These are phyloP conservation scores for Schwanniomyces pseudopolymorphus DNA, from an alignment of 805 yeast genomes.

Conservation along the genomic window DNA sequence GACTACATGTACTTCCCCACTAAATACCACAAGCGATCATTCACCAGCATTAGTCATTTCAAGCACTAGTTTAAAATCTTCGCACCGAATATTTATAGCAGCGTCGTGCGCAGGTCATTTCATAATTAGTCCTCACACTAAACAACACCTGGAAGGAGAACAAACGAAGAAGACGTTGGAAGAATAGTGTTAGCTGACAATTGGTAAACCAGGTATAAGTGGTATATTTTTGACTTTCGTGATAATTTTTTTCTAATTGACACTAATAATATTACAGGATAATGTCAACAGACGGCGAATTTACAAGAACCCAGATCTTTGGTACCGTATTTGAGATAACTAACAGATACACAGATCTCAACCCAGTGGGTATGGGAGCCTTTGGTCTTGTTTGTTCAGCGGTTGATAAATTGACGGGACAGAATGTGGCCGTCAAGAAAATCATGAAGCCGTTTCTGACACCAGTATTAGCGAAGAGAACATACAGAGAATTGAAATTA, in stretches of 20 bases:
- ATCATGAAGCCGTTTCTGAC: constrained; percentile 97
- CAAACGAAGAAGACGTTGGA: background rate
- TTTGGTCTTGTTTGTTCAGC: constrained; percentile 98
- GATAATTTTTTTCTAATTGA: background rate
- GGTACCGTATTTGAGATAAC: constrained; percentile 96
- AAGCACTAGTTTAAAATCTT: background rate
- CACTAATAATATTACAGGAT: background rate
- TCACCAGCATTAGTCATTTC: no score
- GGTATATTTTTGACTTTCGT: background rate
- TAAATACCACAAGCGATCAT: no score
- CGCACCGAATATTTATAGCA: background rate
- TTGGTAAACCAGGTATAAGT: background rate
- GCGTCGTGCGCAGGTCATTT: background rate
- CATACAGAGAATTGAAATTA: constrained; percentile 91
- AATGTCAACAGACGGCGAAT: constrained; percentile 45
- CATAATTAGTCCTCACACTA: background rate
- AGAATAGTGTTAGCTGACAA: background rate
- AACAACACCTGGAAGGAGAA: background rate
- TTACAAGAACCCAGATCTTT: constrained; percentile 81
- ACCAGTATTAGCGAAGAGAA: constrained; percentile 91
- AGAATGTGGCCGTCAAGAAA: constrained; percentile 95
- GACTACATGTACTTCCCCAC: no score
- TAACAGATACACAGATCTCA: constrained; percentile 81
- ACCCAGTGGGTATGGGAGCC: constrained; percentile 99
- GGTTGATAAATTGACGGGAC: constrained; percentile 82